These are phyloP conservation scores for Amanita exitialis DNA, from an alignment of 768 basidiomycete species.

Conservation along the genomic window DNA sequence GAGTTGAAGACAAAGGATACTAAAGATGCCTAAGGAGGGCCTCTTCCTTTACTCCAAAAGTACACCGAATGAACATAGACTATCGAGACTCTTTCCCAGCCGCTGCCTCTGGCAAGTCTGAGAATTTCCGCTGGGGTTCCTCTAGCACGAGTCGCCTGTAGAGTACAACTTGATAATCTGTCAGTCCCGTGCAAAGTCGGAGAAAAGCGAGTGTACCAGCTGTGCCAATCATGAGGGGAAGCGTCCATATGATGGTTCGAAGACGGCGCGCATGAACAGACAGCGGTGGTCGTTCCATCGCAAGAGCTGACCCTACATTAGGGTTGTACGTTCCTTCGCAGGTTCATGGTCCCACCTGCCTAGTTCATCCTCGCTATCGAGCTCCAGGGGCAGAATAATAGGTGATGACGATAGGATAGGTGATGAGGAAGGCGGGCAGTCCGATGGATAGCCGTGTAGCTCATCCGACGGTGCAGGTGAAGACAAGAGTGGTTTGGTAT, in stretches of 20 bases:
- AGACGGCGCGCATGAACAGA: slow-evolving; percentile 27
- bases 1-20: slow-evolving; percentile 16
- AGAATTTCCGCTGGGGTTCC: slow-evolving; percentile 25
- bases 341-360: slow-evolving; percentile 8
- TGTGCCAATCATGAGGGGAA: slow-evolving; percentile 57
- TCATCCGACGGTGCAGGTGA: background rate
- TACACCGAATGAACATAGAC: slow-evolving; percentile 1
- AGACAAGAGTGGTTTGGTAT: no score
- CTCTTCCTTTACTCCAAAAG: slow-evolving; percentile 3
- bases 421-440: background rate
- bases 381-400: slow-evolving; percentile 3
- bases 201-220: slow-evolving; percentile 35
- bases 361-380: slow-evolving; percentile 21
- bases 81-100: slow-evolving; percentile 4
- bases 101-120: slow-evolving; percentile 8
- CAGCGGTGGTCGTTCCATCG: slow-evolving; percentile 8
- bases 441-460: background rate
- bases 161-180: slow-evolving; percentile 37
- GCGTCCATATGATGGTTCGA: slow-evolving; percentile 46
- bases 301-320: background rate
- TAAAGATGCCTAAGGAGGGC: slow-evolving; percentile 4
- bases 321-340: background rate
- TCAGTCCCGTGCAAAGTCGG: background rate
- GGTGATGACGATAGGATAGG: background rate
- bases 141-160: slow-evolving; percentile 51